Conservation (phyloP, 2,329 filamentous ascomycete species). For the Daldinia sp. region DNA sequence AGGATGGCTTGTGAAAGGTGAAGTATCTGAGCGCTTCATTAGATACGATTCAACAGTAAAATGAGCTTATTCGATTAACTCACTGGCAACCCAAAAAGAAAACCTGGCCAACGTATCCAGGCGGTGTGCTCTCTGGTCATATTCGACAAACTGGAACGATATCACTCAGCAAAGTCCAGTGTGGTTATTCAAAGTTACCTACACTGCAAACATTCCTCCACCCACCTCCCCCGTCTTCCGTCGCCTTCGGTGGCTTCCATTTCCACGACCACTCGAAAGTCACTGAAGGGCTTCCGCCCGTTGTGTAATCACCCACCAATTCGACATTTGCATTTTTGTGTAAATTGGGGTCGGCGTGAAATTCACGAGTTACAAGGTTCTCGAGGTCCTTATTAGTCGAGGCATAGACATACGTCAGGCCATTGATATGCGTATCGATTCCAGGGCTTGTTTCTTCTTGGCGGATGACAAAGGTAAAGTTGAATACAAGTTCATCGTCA, state of each 20-base stretch:
- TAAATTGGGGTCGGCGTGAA: constrained; percentile 94
- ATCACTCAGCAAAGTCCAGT: constrained; percentile 40
- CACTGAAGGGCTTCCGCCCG: constrained; percentile 81
- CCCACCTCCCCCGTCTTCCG: constrained; percentile 85
- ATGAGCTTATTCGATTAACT: constrained; percentile 40
- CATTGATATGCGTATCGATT: constrained; percentile 80
- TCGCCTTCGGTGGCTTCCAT: constrained; percentile 87
- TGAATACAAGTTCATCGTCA: constrained; percentile 92
- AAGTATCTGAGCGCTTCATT: constrained; percentile 52
- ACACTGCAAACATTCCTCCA: constrained; percentile 97
- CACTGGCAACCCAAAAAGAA: constrained; percentile 93
- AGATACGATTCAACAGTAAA: constrained; percentile 14
- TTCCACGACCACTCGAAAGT: constrained; percentile 97
- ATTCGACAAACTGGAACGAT: constrained; percentile 82
- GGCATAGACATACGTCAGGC: constrained; percentile 91
- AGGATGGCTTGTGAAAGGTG: constrained; percentile 61
- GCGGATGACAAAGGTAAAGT: constrained; percentile 86
- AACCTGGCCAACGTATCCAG: constrained; percentile 90
- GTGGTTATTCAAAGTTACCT: constrained; percentile 45
- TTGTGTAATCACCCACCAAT: constrained; percentile 90
- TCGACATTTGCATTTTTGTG: constrained; percentile 98
- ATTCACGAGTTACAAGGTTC: constrained; percentile 92
- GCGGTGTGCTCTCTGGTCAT: constrained; percentile 90
- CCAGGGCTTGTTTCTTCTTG: constrained; percentile 61
- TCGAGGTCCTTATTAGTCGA: constrained; percentile 88